phyloP scores from a whole-genome alignment of 2,329 filamentous ascomycete genomes.

The Bipolaris bicolor region DNA sequence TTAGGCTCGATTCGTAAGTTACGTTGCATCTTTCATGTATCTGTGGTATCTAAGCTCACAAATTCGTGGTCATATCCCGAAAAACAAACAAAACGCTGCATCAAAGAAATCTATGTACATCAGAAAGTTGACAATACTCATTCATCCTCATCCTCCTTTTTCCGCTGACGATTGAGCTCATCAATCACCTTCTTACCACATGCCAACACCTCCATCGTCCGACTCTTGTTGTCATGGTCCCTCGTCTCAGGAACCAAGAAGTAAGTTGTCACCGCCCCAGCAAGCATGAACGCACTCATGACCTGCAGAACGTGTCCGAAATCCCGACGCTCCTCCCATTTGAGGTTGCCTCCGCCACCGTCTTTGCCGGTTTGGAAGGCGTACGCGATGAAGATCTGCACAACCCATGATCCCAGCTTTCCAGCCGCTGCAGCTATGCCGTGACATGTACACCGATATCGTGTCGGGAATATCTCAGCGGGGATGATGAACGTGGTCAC shows the following conservation, averaged over 20 bases:
- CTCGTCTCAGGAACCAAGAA: conserved; percentile 44
- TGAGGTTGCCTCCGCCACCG: conserved; percentile 11
- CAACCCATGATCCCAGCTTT: conserved; percentile 59
- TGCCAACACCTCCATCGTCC: conserved; percentile 41
- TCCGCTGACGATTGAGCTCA: conserved; percentile 36
- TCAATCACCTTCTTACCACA: conserved; percentile 42
- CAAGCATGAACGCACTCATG: conserved; percentile 46
- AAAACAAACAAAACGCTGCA: not conserved
- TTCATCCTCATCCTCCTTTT: conserved; percentile 32
- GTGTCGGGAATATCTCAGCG: conserved; percentile 63
- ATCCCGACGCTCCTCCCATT: conserved; percentile 32
- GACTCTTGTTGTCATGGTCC: conserved; percentile 41
- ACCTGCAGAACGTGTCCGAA: conserved; percentile 42
- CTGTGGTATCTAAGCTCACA: too few species aligned
- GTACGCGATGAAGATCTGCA: conserved; percentile 49
- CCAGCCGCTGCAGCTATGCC: conserved; percentile 61
- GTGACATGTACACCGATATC: conserved; percentile 61
- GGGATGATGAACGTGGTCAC: conserved; percentile 54
- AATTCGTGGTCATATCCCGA: not conserved
- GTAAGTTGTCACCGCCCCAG: conserved; percentile 40
- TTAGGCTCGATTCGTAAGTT: too few species aligned
- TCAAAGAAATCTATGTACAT: not conserved
- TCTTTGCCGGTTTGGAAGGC: conserved; percentile 30
- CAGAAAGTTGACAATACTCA: not conserved
- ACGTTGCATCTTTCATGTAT: not conserved